Evolutionary conservation across 306 rosid genomes (phyloP).

Genomic region (Parietaria judaica): DNA sequence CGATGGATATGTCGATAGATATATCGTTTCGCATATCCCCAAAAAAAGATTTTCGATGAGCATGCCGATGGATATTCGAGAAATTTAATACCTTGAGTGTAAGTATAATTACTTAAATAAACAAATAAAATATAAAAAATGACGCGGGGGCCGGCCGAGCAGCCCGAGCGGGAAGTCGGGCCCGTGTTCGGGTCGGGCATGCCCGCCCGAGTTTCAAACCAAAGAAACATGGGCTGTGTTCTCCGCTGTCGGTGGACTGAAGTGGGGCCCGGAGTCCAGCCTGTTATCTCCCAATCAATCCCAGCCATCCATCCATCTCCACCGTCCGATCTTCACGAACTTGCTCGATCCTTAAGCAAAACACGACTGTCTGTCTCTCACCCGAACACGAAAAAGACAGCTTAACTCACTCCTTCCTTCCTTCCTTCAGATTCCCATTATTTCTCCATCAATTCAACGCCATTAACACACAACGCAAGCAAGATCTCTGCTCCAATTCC

Average conservation of each 20-base stretch:
- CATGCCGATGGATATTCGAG: no score
- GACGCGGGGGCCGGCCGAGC: no score
- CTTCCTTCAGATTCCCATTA: slow-evolving; percentile 1
- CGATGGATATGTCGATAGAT: no score
- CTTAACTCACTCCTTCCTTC: slow-evolving; percentile 11
- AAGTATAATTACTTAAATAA: no score
- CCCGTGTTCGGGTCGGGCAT: no score
- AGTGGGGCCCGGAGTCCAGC: slow-evolving; percentile 28
- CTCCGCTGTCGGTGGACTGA: slow-evolving; percentile 26
- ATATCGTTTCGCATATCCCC: no score
- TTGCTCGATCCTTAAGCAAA: slow-evolving; percentile 14
- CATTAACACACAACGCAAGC: not conserved
- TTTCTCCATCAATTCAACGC: not conserved
- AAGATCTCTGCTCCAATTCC: not conserved
- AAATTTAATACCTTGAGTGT: no score
- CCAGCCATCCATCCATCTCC: slow-evolving; percentile 1
- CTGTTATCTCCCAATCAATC: slow-evolving; percentile 10
- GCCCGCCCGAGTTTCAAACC: no score
- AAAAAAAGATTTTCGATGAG: no score
- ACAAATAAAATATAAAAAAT: no score
- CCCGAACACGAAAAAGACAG: slow-evolving; percentile 21
- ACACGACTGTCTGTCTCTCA: not conserved
- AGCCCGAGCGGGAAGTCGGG: no score
- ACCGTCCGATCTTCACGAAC: slow-evolving; percentile 9
- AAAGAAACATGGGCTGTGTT: not conserved